Conservation (phyloP, 192 early-diverging fungal genomes). For the Backusella morwellensis region DNA sequence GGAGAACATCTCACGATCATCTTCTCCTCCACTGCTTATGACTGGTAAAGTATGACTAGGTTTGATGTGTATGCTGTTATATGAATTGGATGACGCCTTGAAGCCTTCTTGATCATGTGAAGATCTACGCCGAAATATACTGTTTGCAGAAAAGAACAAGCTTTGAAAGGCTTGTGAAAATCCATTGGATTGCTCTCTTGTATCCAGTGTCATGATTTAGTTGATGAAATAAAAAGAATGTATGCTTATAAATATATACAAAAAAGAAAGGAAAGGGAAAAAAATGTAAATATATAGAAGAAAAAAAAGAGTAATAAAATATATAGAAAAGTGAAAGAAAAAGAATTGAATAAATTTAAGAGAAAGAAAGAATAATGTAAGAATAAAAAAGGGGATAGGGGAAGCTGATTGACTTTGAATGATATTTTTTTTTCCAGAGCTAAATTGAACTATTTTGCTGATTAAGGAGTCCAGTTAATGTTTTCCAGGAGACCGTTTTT, state of each 20-base stretch:
- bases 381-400: not conserved
- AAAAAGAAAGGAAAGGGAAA: not conserved
- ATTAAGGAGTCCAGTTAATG: not conserved
- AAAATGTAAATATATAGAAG: not conserved
- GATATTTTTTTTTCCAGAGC: not conserved
- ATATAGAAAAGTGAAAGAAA: not conserved
- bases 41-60: not conserved
- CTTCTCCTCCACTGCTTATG: not conserved
- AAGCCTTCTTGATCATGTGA: not conserved
- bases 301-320: not conserved
- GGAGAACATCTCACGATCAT: not conserved
- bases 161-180: slow-evolving; percentile 4
- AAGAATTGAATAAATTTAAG: not conserved
- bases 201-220: not conserved
- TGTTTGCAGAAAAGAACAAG: not conserved
- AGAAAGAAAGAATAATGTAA: not conserved
- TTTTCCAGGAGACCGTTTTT: not conserved
- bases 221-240: not conserved
- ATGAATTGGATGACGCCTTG: not conserved
- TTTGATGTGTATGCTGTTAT: not conserved
- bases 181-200: not conserved
- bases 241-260: not conserved
- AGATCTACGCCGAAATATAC: slow-evolving; percentile 4
- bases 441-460: slow-evolving; percentile 1
- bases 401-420: not conserved